Evolutionary conservation across 345 rosid genomes (phyloP).

Genomic region (Lenwebbia sp.): DNA sequence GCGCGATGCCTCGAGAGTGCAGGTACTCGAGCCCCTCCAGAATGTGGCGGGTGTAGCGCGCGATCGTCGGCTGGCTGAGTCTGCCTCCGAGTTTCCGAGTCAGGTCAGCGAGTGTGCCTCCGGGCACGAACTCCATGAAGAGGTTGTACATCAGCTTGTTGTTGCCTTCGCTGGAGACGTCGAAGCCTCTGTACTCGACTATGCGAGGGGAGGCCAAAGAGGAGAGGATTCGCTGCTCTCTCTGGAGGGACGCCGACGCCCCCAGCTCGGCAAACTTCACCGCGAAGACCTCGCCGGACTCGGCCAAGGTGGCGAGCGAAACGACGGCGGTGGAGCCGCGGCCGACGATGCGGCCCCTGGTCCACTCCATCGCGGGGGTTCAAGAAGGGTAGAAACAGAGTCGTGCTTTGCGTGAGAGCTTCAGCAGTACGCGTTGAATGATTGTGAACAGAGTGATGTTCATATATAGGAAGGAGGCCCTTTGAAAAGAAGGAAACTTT

Average conservation of each 20-base stretch:
- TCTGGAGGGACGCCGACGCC: conserved; percentile 35
- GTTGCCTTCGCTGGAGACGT: conserved; percentile 21
- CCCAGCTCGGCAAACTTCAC: conserved; percentile 48
- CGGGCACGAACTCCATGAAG: conserved; percentile 57
- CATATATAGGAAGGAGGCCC: neutral
- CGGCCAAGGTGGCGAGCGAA: conserved; percentile 27
- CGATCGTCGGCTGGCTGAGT: conserved; percentile 24
- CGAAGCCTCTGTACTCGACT: conserved; percentile 47
- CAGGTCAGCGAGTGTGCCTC: conserved; percentile 38
- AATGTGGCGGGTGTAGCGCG: conserved; percentile 40
- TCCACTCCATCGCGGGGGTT: conserved; percentile 41
- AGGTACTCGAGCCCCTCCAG: conserved; percentile 45
- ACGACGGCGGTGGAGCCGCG: conserved; percentile 73
- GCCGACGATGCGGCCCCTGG: conserved; percentile 55
- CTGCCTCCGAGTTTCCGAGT: conserved; percentile 22
- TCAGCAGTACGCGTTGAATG: neutral
- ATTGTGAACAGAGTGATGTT: neutral
- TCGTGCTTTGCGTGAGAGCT: neutral
- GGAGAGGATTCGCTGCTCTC: conserved; percentile 48
- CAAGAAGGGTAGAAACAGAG: neutral
- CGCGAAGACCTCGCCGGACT: conserved; percentile 42
- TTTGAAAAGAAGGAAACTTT: neutral
- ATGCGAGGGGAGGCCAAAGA: conserved; percentile 32
- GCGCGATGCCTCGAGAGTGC: conserved; percentile 49
- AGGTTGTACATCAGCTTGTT: conserved; percentile 34